A percentile compares a stretch with the other conserved stretches of the same genome.
phyloP scores from a whole-genome alignment of 352 stramenopile species.

The Phytophthora colocasiae region DNA sequence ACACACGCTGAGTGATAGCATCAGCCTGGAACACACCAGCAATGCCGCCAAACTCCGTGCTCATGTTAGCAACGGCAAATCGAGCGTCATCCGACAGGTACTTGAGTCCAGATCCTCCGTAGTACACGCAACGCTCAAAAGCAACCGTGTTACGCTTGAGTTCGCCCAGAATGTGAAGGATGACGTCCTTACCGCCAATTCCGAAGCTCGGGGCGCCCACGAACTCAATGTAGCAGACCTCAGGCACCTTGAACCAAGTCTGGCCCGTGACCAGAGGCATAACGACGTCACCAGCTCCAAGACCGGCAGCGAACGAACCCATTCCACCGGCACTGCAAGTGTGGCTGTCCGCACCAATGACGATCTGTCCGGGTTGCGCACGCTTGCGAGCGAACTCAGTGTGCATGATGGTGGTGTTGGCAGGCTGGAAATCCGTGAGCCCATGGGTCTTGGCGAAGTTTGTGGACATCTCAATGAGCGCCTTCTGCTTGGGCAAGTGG shows the following conservation, averaged over 20 bases:
- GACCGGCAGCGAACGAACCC: slow-evolving; percentile 74
- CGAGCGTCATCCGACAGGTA: slow-evolving; percentile 80
- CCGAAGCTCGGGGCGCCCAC: slow-evolving; percentile 67
- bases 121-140: slow-evolving; percentile 84
- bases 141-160: slow-evolving; percentile 87
- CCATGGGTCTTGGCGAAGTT: slow-evolving; percentile 77
- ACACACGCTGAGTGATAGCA: slow-evolving; percentile 71
- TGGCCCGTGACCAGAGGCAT: slow-evolving; percentile 86
- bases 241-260: slow-evolving; percentile 88
- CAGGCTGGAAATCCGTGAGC: slow-evolving; percentile 80
- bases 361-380: slow-evolving; percentile 83
- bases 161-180: slow-evolving; percentile 79
- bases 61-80: slow-evolving; percentile 88
- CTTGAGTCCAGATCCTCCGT: slow-evolving; percentile 66
- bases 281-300: slow-evolving; percentile 81
- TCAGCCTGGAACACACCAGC: slow-evolving; percentile 84
- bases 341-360: slow-evolving; percentile 83
- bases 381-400: slow-evolving; percentile 83
- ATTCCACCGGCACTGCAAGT: slow-evolving; percentile 82
- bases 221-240: slow-evolving; percentile 84
- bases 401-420: slow-evolving; percentile 90
- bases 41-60: slow-evolving; percentile 83
- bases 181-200: slow-evolving; percentile 85
- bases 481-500: slow-evolving; percentile 78
- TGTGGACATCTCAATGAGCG: slow-evolving; percentile 82